Base-by-base conservation (phyloP, 2,329 filamentous ascomycete species). In the Talaromyces sp. region DNA sequence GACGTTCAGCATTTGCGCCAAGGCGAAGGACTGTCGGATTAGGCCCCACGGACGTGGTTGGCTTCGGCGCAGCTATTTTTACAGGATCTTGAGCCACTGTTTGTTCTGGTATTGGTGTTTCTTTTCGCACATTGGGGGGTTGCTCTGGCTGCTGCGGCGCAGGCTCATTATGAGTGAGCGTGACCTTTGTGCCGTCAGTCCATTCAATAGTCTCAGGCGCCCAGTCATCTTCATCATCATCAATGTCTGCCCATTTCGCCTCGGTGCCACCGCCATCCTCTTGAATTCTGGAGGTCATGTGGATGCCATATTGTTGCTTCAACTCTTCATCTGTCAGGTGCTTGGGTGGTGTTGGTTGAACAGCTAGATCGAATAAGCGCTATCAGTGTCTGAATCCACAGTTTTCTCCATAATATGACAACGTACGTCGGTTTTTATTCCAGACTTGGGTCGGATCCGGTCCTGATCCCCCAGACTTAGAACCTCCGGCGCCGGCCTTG, bases 191-290 rank as follows among this genome's bases (percentile, higher is more conserved):
- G 44, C 85, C 85, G 67, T 87, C 85, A 71, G 85, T 86, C 85
- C 85, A 87, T 63, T 86, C 83, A 43, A 87, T 85, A 16, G 84
- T 83, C 60, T 87, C 85, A 3, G 85, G 85, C 14, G 83, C 83
- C 84, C 85, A 87, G 58, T 87, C 85, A 58, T 87, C 85, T 66
- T 87, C 85, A 57, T 86, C 84, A 55, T 87, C 85, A 63, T 87
- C 85, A 59, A 87, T 87, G 66, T 87, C 85, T 24, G 85, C 85
- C 85, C 85, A 87, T 68, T 87, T 87, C 9, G 82, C 77, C 60
- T 86, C 84, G 54, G 86, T 86, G 10, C 80, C 80, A 49, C 77
- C 77, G 44, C 82, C 82, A 61, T 87, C 84, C 54, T 82, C 79
- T 66, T 86, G 83, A 54, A 87, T 75, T 52, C 85, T 80, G 40